phyloP scores from a whole-genome alignment of 345 rosid genomes.

The Arabidopsis arenosa region DNA sequence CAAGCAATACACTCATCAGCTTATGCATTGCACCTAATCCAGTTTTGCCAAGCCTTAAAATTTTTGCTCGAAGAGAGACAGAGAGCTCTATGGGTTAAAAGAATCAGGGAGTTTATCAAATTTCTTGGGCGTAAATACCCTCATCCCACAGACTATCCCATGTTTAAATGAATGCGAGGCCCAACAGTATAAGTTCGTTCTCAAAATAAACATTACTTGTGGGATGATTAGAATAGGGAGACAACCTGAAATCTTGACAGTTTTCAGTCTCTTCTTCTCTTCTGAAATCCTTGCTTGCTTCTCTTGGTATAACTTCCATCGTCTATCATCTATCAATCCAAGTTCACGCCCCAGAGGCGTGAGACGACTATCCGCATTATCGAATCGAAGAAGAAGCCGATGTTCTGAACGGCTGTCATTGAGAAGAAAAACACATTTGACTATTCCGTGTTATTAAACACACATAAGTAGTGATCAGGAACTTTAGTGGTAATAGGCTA shows the following conservation, averaged over 20 bases:
- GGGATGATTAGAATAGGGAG: not conserved
- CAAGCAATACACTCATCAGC: slow-evolving; percentile 14
- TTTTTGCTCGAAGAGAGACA: slow-evolving; percentile 12
- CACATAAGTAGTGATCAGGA: slow-evolving; percentile 11
- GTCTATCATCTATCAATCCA: slow-evolving; percentile 90
- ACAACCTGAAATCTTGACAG: slow-evolving; percentile 84
- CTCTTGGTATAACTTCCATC: slow-evolving; percentile 87
- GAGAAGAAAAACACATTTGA: slow-evolving; percentile 36
- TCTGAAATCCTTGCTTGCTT: slow-evolving; percentile 82
- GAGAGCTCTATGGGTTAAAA: slow-evolving; percentile 22
- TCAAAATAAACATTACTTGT: not conserved
- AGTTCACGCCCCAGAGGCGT: slow-evolving; percentile 91
- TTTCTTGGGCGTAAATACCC: slow-evolving; percentile 12
- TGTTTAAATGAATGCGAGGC: slow-evolving; percentile 27
- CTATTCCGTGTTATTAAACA: slow-evolving; percentile 10
- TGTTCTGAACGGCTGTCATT: slow-evolving; percentile 87
- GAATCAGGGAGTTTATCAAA: not conserved
- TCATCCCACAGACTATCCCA: not conserved
- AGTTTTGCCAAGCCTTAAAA: slow-evolving; percentile 6
- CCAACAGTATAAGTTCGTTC: not conserved
- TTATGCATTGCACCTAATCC: slow-evolving; percentile 1
- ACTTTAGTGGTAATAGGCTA: not conserved
- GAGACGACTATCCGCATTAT: slow-evolving; percentile 98
- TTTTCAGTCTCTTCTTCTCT: slow-evolving; percentile 79
- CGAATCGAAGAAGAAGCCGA: slow-evolving; percentile 89